A percentile compares a stretch with the other conserved stretches of the same genome.
These are phyloP conservation scores for Hysterangium stoloniferum DNA, from an alignment of 768 basidiomycete genomes.

Conservation along the genomic window DNA sequence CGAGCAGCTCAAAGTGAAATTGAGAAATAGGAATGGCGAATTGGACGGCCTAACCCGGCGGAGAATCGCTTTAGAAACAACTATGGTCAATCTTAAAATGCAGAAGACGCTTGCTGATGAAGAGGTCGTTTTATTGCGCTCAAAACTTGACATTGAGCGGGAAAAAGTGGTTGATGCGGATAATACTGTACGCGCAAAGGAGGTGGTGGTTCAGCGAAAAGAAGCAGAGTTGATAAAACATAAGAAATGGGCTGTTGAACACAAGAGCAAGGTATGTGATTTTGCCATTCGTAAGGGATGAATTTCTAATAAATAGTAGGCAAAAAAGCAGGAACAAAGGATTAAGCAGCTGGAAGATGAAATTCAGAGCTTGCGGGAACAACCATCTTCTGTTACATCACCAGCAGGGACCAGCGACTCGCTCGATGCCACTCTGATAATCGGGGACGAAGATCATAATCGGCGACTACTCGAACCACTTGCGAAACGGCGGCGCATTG, in stretches of 20 bases:
- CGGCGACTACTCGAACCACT: background rate
- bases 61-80: background rate
- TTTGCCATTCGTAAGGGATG: background rate
- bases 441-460: background rate
- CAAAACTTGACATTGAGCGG: background rate
- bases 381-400: background rate
- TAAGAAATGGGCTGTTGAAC: slow-evolving; percentile 2
- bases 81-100: background rate
- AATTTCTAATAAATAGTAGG: background rate
- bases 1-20: background rate
- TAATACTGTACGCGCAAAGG: background rate
- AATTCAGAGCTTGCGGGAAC: background rate
- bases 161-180: background rate
- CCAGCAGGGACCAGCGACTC: background rate
- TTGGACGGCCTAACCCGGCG: background rate
- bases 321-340: background rate
- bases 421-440: background rate
- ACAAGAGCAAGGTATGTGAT: slow-evolving; percentile 1
- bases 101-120: slow-evolving; percentile 5
- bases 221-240: background rate
- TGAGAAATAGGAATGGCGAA: background rate
- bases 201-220: background rate
- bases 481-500: slow-evolving; percentile 1
- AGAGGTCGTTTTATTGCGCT: background rate
- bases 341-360: background rate